Evolutionary conservation across 176 grass and related monocot genomes (phyloP).

Genomic region (Dactylis glomerata): DNA sequence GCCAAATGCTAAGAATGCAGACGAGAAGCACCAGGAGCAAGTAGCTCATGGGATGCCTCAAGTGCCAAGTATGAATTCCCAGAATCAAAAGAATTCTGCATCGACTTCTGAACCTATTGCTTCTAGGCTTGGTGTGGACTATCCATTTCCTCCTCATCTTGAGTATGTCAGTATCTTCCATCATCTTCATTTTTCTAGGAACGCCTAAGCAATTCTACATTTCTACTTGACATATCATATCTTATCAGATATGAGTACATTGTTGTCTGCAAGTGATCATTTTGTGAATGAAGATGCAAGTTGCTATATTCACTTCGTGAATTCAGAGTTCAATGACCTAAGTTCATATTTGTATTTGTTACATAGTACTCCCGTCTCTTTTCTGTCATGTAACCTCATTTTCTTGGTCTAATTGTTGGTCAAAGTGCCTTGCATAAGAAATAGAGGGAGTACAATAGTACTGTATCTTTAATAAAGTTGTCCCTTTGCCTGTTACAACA

Average conservation of each 20-base stretch:
- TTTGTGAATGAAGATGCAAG: not conserved
- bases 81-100: conserved; percentile 42
- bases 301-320: not conserved
- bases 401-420: not conserved
- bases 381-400: not conserved
- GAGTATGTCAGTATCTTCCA: conserved; percentile 51
- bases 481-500: not conserved
- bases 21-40: conserved; percentile 45
- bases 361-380: not conserved
- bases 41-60: conserved; percentile 18
- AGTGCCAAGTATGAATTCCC: conserved; percentile 25
- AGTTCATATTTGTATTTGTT: not conserved
- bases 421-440: not conserved
- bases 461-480: not conserved
- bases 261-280: not conserved
- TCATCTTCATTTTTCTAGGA: not conserved
- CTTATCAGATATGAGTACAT: not conserved
- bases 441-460: not conserved
- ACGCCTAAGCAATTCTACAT: not conserved
- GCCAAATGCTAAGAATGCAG: conserved; percentile 36
- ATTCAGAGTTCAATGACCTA: not conserved
- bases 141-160: conserved; percentile 87
- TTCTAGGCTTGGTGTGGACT: conserved; percentile 81
- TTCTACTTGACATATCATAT: not conserved
- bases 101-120: conserved; percentile 62